Base-by-base conservation (phyloP, 139 green algal species). In the Axilococcus clingmanii region DNA sequence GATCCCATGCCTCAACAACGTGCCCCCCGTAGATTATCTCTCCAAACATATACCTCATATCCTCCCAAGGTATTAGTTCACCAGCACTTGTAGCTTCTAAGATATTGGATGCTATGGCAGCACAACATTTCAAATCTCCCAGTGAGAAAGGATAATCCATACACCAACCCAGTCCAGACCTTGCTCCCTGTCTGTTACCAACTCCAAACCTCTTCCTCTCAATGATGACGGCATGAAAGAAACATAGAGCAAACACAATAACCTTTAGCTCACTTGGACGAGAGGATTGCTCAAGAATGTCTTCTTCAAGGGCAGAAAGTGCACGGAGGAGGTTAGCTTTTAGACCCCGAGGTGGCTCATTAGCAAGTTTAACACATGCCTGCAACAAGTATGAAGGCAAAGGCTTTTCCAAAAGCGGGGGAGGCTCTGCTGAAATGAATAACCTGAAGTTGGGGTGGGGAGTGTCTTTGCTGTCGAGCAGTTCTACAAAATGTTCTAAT, bases 11-110 rank as follows among this genome's bases (percentile, higher is more conserved):
- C 56, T 96, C 87, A 40, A 95, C 86, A 25, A 96, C 84, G 74
- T 96, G 87, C 7, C 87, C 87, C 16, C 87, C 87, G 55, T 96
- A 96, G 79, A 96, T 93, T 65, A 96, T 96, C 69, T 96, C 87
- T 23, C 87, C 87, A 74, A 92, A 85, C 52, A 95, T 85, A 75
- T 95, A 96, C 5, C 81, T 65, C 55, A 91, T 69, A 48, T 90
- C 83, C 11, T 90, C 81, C 83, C 83, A 93, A 9, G 83, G 83
- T 36, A 93, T 76, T 67, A 77, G 60, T 1, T 8, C 31, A 25
- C 28, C 16, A n/a, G n/a, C n/a, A n/a, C n/a, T n/a, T n/a, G n/a
- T n/a, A 24, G 5, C 83, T 54, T 96, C 87, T 25, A 96, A 67
- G 65, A 92, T 94, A 73, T 92, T 94, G 61, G 62, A 68, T 5